These are phyloP conservation scores for Camellia sinensis DNA, from an alignment of 148 eudicot genomes.

Conservation along the genomic window DNA sequence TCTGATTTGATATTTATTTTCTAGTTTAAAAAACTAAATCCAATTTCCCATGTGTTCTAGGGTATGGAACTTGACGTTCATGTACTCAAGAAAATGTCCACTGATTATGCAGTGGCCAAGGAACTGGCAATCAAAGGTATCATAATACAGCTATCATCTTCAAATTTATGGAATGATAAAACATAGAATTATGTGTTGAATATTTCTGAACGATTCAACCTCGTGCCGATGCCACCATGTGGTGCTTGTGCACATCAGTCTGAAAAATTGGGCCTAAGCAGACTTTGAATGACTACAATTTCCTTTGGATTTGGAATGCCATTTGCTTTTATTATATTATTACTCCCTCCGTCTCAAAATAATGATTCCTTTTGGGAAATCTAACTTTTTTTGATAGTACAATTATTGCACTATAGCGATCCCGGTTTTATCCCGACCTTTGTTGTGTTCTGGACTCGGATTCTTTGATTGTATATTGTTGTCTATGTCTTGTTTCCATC, in stretches of 20 bases:
- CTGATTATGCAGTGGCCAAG: slow-evolving; percentile 64
- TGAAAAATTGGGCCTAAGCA: background rate
- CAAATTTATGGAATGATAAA: background rate
- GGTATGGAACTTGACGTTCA: slow-evolving; percentile 67
- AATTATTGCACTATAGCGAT: too few relatives aligned
- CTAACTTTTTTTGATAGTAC: too few relatives aligned
- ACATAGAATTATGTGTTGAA: background rate
- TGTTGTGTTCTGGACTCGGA: too few relatives aligned
- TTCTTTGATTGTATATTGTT: too few relatives aligned
- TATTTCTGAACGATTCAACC: too few relatives aligned
- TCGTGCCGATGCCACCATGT: background rate
- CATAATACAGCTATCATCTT: background rate
- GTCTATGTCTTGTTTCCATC: too few relatives aligned
- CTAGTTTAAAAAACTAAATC: slow-evolving; percentile 7
- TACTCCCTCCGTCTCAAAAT: too few relatives aligned
- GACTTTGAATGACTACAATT: background rate
- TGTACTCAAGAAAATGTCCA: slow-evolving; percentile 45
- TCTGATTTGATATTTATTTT: background rate
- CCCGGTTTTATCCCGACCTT: too few relatives aligned
- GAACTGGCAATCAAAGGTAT: slow-evolving; percentile 60
- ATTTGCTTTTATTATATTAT: background rate
- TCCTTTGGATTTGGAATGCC: background rate
- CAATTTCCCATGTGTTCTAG: slow-evolving; percentile 26
- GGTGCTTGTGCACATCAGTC: background rate
- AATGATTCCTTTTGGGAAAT: too few relatives aligned